These are phyloP conservation scores for Adansonia digitata DNA, from an alignment of 345 rosid species.

Conservation along the genomic window DNA sequence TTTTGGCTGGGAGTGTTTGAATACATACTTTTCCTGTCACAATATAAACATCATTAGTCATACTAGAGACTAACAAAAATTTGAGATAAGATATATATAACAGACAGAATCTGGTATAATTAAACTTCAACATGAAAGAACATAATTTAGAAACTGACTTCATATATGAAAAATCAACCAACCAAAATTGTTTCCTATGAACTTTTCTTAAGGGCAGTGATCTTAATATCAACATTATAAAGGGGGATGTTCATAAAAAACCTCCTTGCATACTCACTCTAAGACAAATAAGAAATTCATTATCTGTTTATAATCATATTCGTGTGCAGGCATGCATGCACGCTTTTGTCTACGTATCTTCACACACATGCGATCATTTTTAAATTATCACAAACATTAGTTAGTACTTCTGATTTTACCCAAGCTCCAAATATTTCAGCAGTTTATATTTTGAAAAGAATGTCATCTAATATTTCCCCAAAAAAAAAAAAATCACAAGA, in stretches of 20 bases:
- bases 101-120: not conserved
- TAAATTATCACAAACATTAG: not conserved
- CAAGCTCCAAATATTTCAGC: not conserved
- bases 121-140: not conserved
- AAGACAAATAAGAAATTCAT: not conserved
- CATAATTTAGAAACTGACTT: not conserved
- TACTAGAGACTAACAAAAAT: not conserved
- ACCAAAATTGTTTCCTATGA: not conserved
- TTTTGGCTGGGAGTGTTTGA: slow-evolving; percentile 83
- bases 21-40: slow-evolving; percentile 69
- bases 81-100: not conserved
- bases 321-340: not conserved
- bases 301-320: not conserved
- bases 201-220: not conserved
- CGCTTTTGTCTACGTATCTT: not conserved
- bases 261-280: not conserved
- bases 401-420: not conserved
- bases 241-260: not conserved
- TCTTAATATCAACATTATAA: not conserved
- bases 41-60: slow-evolving; percentile 19
- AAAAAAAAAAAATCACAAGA: not conserved
- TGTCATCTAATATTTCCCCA: not conserved
- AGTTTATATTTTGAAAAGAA: not conserved
- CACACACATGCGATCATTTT: not conserved
- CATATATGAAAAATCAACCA: not conserved